A percentile compares a stretch with the other conserved stretches of the same genome.
Evolutionary conservation across 148 eudicot genomes (phyloP).

Genomic region (Dysphania ambrosioides): DNA sequence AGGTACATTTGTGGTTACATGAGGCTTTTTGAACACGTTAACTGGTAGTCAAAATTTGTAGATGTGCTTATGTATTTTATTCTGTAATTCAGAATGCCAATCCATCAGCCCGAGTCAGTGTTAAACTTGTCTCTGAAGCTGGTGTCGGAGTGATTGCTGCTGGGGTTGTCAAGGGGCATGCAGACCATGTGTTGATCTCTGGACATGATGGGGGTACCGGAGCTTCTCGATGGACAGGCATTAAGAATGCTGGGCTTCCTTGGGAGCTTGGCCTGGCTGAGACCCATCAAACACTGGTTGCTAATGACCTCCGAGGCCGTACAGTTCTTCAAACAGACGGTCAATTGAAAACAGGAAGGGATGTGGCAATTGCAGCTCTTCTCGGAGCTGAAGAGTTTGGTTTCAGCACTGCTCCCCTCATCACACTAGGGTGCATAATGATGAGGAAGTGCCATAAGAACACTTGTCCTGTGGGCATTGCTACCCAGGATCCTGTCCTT

Average conservation of each 20-base stretch:
- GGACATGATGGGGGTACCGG: constrained; percentile 99
- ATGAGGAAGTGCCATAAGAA: constrained; percentile 98
- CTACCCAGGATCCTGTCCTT: constrained; percentile 97
- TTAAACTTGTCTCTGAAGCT: constrained; percentile 95
- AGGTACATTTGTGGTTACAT: constrained; percentile 43
- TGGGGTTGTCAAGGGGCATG: constrained; percentile 97
- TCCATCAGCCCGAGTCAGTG: constrained; percentile 92
- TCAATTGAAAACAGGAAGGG: constrained; percentile 94
- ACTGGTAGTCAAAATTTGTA: neutral
- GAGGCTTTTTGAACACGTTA: neutral
- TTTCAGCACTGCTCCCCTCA: constrained; percentile 97
- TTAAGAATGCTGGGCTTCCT: constrained; percentile 97
- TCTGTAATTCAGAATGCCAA: constrained; percentile 66
- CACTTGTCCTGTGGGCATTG: constrained; percentile 98
- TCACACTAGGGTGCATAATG: constrained; percentile 97
- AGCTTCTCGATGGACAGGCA: constrained; percentile 98
- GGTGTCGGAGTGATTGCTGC: constrained; percentile 98
- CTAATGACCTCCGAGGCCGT: constrained; percentile 96
- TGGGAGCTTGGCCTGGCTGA: constrained; percentile 99
- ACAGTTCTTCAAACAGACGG: constrained; percentile 92
- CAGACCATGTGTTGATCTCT: constrained; percentile 92
- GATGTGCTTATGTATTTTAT: constrained; percentile 16
- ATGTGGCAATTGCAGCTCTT: constrained; percentile 96
- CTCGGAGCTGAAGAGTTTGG: constrained; percentile 99
- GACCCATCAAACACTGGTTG: constrained; percentile 97